Conservation (phyloP, 2,329 filamentous ascomycete genomes). For the Colletotrichum cordylinicola region DNA sequence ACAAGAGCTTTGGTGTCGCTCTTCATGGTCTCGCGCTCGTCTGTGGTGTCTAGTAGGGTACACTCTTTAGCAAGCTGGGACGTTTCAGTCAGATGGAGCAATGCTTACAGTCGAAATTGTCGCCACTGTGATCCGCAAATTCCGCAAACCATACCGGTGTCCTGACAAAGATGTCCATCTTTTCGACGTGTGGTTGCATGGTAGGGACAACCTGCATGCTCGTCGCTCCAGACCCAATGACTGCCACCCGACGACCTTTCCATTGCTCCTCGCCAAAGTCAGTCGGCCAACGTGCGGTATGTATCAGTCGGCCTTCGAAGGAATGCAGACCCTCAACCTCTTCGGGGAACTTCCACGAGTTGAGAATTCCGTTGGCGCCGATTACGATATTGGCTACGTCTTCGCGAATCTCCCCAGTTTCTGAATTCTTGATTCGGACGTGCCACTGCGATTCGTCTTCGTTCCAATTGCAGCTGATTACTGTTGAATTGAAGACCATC, state of each 20-base stretch:
- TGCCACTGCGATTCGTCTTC: background rate
- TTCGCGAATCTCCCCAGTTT: background rate
- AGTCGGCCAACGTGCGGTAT: background rate
- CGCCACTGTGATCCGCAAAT: background rate
- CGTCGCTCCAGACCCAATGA: background rate
- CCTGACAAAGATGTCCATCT: background rate
- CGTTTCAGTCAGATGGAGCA: background rate
- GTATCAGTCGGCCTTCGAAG: background rate
- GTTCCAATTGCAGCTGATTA: background rate
- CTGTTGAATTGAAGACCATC: background rate
- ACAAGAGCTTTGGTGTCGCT: background rate
- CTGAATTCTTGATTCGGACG: background rate
- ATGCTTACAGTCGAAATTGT: background rate
- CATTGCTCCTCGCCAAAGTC: background rate
- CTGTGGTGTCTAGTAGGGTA: background rate
- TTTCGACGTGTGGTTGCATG: background rate
- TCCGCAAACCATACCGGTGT: background rate
- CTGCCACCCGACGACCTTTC: background rate
- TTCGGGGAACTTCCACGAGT: background rate
- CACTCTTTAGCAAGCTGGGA: background rate
- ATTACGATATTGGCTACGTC: background rate
- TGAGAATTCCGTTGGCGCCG: background rate
- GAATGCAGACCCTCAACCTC: background rate
- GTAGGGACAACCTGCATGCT: background rate
- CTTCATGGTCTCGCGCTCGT: background rate